Base-by-base conservation (phyloP, 176 grass and related monocot genomes). In the Phyllostachys edulis region DNA sequence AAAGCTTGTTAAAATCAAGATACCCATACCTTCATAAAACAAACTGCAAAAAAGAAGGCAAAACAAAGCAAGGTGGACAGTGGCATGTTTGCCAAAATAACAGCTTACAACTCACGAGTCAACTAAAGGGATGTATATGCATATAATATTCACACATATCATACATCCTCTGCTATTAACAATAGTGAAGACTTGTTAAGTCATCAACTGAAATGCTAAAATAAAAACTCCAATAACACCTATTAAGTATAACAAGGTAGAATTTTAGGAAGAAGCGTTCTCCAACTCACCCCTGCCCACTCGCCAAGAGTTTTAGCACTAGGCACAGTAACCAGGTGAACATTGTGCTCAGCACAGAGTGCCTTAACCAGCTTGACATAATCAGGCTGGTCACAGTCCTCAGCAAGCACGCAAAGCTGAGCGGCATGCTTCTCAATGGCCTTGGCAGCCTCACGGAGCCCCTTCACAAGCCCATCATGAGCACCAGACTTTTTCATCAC, bases 351-450 rank as follows among this genome's bases (percentile, higher is more conserved):
- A 64, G 80, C 87, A 6, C 89, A 94, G 4, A 94, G 87, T 37
- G 89, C 89, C 71, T 94, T 94, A 24, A 94, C 84, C n/a, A 94
- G 85, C 80, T 94, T 94, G 39, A 92, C 89, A 26, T 92, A 94
- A 67, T 94, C 92, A 61, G 92, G 83, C 82, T 94, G 92, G 86
- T 94, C 87, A 71, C 89, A 94, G 67, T 94, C 89, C 57, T 92
- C 92, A 39, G 89, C 89, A 26, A 91, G 77, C 63, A 92, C 76
- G 57, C 92, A 94, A 50, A 91, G 76, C 77, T 92, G 92, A 47
- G 92, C 89, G 0, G 45, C 77, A 73, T 94, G 92, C 84, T 94
- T 92, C 84, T 91, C 87, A 42, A 94, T 90, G 55, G 87, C 84
- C 73, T 94, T 92, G n/a, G 89, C 89, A 32, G 20, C 89, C 67